Conservation (phyloP, 139 green algal species). For the Nannochloris sp. region DNA sequence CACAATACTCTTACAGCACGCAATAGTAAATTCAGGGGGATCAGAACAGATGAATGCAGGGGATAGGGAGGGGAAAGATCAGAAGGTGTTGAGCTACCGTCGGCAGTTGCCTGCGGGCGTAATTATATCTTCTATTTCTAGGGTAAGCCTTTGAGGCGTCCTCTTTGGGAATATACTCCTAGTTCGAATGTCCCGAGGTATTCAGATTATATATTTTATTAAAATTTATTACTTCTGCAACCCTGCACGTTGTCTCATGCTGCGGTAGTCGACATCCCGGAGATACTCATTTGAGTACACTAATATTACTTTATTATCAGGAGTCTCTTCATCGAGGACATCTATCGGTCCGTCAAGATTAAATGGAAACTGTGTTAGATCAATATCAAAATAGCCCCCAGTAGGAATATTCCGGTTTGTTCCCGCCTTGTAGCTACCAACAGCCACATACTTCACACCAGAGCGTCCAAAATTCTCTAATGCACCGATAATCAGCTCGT, state of each 20-base stretch:
- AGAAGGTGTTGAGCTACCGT: too few species aligned
- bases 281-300: constrained; percentile 5
- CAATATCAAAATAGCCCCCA: constrained; percentile 1
- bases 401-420: not conserved
- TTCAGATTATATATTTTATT: not conserved
- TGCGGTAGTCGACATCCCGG: not conserved
- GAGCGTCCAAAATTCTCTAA: constrained; percentile 9
- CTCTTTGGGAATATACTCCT: too few species aligned
- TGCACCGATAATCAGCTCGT: not conserved
- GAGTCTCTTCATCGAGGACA: constrained; percentile 7
- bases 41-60: too few species aligned
- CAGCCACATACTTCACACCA: constrained; percentile 22
- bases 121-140: too few species aligned
- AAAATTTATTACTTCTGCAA: not conserved
- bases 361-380: constrained; percentile 14
- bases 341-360: not conserved
- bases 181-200: too few species aligned
- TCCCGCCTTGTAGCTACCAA: constrained; percentile 15
- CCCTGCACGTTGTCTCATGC: not conserved
- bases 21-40: too few species aligned
- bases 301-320: constrained; percentile 14
- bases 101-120: too few species aligned
- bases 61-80: too few species aligned
- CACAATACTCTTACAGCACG: too few species aligned
- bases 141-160: too few species aligned